phyloP scores from a whole-genome alignment of 805 yeast species.

The Schwanniomyces polymorphus region DNA sequence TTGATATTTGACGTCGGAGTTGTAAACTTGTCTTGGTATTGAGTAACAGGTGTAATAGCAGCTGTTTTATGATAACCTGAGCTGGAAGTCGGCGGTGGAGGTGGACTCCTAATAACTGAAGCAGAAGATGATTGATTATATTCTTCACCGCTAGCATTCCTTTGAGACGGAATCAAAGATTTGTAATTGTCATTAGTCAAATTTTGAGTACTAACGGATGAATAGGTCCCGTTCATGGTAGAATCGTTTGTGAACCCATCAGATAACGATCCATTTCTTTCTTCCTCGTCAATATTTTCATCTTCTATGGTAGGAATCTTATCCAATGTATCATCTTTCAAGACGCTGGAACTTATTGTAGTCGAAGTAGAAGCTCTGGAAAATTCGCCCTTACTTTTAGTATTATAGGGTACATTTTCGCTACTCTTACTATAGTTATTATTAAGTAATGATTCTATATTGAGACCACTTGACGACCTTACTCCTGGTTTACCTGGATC shows the following conservation, averaged over 20 bases:
- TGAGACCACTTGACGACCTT: conserved; percentile 16
- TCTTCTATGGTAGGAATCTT: conserved; percentile 33
- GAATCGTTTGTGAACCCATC: not conserved
- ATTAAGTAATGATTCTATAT: conserved; percentile 18
- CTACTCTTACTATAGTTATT: conserved; percentile 9
- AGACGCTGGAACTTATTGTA: conserved; percentile 12
- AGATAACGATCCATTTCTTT: not conserved
- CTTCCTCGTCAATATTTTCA: conserved; percentile 29
- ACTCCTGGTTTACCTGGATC: conserved; percentile 46
- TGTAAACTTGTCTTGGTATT: conserved; percentile 1
- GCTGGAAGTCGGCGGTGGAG: conserved; percentile 14
- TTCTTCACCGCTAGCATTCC: not conserved
- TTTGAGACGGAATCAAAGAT: not conserved
- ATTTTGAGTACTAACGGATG: conserved; percentile 1
- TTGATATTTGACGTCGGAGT: conserved; percentile 8
- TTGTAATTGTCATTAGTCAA: not conserved
- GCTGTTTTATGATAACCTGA: conserved; percentile 6
- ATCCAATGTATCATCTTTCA: conserved; percentile 22
- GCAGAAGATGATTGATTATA: conserved; percentile 15
- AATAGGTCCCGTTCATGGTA: not conserved
- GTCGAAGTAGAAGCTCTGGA: conserved; percentile 2
- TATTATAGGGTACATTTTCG: not conserved
- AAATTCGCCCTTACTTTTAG: conserved; percentile 6
- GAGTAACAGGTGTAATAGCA: conserved; percentile 9
- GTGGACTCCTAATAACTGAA: conserved; percentile 24